Base-by-base conservation (phyloP, 2,329 filamentous ascomycete genomes). In the Juglanconis juglandina region DNA sequence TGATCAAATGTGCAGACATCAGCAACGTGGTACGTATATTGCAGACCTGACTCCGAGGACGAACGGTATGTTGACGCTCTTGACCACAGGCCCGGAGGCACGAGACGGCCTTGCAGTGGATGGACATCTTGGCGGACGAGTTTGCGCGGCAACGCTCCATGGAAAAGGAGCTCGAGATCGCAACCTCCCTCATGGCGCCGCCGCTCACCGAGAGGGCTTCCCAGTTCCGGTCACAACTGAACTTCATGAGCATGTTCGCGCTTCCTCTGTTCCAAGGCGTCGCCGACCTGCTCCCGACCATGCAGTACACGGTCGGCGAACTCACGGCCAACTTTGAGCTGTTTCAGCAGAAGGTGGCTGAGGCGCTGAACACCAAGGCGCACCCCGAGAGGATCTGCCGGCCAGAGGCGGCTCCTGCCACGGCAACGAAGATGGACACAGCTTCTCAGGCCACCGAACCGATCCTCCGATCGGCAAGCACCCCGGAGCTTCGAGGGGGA, bases 1-100 rank as follows among this genome's bases (percentile, higher is more conserved):
- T 99, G 61, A 97, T 99, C 76, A 99, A 99, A 74, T 98, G 95
- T 72, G 95, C 95, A 44, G 95, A 99, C 73, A 98, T 99, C 70
- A 97, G 94, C 77, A 99, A 99, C 72, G 95, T 98, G 73, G 91
- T 94, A 82, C 73, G 90, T 88, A 41, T 37, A 10, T 1, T 11
- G 37, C 32, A 35, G 7, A 14, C n/a, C 44, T 51, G 34, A 51
- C 55, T 47, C 8, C 46, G 5, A 11, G 17, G 34, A 35, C 17
- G 8, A 35, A 33, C 32, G 42, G 5, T 24, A 39, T 24, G 34
- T 39, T 57, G 11, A 62, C 68, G 68, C 73, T 71, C 55, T 69
- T 66, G 17, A 24, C 53, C 37, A n/a, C 64, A 94, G 90, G 92
- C 93, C 58, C 87, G 95, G 59, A 89, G 87, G 59, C 93, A 95